These are phyloP conservation scores for Dictyostelium brefeldianum DNA, from an alignment of 78 protist species.

Conservation along the genomic window DNA sequence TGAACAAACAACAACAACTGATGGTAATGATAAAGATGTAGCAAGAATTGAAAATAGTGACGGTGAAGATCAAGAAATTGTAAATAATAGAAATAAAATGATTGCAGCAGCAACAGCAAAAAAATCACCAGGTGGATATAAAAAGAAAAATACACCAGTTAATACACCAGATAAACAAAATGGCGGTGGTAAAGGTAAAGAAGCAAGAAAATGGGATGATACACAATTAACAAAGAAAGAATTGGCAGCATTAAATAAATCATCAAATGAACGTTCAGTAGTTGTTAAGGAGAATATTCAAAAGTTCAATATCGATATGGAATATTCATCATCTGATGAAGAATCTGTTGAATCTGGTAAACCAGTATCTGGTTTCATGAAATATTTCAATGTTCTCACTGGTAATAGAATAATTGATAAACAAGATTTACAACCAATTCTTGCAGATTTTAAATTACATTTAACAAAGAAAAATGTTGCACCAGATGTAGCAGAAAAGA, in stretches of 20 bases:
- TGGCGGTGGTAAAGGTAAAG: not conserved
- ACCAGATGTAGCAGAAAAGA: constrained; percentile 89
- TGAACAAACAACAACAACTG: not conserved
- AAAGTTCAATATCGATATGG: constrained; percentile 45
- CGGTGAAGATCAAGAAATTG: constrained; percentile 19
- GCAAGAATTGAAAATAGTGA: constrained; percentile 17
- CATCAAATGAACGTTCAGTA: not conserved
- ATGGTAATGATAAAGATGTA: not conserved
- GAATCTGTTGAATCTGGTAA: not conserved
- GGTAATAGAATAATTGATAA: constrained; percentile 54
- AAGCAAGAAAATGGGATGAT: constrained; percentile 44
- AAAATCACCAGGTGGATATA: constrained; percentile 20
- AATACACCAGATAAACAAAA: constrained; percentile 36
- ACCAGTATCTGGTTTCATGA: constrained; percentile 65
- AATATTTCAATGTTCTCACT: constrained; percentile 70
- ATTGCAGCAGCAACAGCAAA: not conserved
- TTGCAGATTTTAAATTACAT: constrained; percentile 77
- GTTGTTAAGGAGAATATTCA: constrained; percentile 19
- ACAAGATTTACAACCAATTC: constrained; percentile 84
- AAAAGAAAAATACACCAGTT: constrained; percentile 8
- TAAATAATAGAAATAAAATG: not conserved
- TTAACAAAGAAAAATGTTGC: constrained; percentile 98
- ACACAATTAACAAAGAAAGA: constrained; percentile 24
- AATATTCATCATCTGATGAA: constrained; percentile 21
- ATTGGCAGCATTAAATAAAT: not conserved